phyloP scores from a whole-genome alignment of 345 rosid genomes.

The Reutealis trisperma region DNA sequence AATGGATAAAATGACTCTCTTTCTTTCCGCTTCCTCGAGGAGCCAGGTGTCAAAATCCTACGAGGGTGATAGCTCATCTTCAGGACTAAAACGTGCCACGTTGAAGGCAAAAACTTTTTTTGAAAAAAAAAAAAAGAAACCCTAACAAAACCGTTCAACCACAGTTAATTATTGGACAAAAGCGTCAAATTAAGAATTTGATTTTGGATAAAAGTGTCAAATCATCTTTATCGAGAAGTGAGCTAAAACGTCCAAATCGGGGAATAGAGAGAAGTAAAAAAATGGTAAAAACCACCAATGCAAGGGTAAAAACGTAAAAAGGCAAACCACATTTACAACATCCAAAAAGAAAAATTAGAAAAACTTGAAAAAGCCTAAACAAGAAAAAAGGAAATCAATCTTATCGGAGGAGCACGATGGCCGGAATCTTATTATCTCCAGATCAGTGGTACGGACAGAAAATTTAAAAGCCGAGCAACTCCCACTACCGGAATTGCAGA shows the following conservation, averaged over 20 bases:
- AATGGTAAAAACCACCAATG: background rate
- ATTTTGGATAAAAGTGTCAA: slow-evolving; percentile 22
- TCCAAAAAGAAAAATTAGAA: background rate
- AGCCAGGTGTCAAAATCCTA: slow-evolving; percentile 36
- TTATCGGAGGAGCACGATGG: slow-evolving; percentile 12
- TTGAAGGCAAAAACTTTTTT: slow-evolving; percentile 1
- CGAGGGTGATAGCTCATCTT: slow-evolving; percentile 48
- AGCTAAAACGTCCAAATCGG: slow-evolving; percentile 17
- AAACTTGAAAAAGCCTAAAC: background rate
- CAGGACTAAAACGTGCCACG: slow-evolving; percentile 20
- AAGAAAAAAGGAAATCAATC: background rate
- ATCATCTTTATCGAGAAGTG: slow-evolving; percentile 5
- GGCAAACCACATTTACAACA: background rate
- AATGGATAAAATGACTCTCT: slow-evolving; percentile 31
- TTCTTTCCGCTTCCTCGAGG: slow-evolving; percentile 59
- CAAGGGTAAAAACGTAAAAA: slow-evolving; percentile 12
- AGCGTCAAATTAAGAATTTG: slow-evolving; percentile 20
- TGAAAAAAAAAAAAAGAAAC: background rate
- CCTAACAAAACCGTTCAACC: slow-evolving; percentile 10
- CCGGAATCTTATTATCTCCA: background rate
- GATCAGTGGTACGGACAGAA: slow-evolving; percentile 10
- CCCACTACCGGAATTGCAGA: slow-evolving; percentile 10
- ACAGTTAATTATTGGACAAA: slow-evolving; percentile 20
- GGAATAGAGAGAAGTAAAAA: background rate
- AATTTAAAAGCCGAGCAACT: background rate